Evolutionary conservation across 345 rosid species (phyloP).

Genomic region (Pugionium cornutum): DNA sequence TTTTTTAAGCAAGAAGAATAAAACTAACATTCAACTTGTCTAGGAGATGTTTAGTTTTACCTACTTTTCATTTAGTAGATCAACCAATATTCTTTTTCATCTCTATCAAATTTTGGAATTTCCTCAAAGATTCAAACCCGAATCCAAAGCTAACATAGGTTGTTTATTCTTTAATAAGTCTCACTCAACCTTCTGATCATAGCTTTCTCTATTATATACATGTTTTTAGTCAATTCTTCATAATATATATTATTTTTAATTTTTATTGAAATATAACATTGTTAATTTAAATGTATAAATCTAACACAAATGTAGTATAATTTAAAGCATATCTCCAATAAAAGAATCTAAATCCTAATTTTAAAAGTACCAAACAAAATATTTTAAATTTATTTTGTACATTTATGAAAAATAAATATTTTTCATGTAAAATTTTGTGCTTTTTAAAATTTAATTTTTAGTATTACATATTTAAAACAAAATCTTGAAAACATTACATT

Average conservation of each 20-base stretch:
- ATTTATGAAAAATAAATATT: no score
- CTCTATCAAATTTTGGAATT: not conserved
- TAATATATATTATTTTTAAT: no score
- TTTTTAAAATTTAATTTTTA: no score
- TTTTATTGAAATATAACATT: not conserved
- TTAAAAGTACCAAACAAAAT: no score
- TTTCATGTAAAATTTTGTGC: no score
- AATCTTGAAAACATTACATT: no score
- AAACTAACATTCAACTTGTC: no score
- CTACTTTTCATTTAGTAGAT: not conserved
- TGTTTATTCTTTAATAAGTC: conserved; percentile 4
- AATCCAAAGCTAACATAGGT: conserved; percentile 3
- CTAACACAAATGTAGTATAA: no score
- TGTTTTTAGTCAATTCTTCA: not conserved
- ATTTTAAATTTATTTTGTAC: no score
- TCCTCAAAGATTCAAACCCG: not conserved
- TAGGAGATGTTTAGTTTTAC: not conserved
- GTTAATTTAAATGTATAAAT: not conserved
- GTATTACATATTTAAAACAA: no score
- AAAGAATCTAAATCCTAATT: no score
- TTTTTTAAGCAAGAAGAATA: not conserved
- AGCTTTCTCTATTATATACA: not conserved
- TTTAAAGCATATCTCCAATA: no score
- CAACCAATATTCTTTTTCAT: conserved; percentile 5
- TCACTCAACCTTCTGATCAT: conserved; percentile 1